A percentile compares a stretch with the other conserved stretches of the same genome.
These are phyloP conservation scores for Vickermania ingenoplastis DNA, from an alignment of 208 protist species.

Conservation along the genomic window DNA sequence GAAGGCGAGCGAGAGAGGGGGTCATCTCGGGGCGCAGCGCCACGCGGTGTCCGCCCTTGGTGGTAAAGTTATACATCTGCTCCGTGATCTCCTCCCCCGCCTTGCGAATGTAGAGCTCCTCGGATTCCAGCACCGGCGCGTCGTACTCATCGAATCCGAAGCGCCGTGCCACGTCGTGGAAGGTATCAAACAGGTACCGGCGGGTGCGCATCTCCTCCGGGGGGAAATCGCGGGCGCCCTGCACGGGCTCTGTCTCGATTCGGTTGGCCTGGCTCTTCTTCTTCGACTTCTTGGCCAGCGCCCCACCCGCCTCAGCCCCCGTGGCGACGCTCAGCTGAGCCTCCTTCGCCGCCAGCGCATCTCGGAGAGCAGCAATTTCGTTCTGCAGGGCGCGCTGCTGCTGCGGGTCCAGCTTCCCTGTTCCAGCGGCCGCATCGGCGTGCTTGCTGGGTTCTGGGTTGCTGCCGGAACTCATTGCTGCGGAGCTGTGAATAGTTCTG, in stretches of 20 bases:
- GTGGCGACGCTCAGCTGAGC: constrained; percentile 24
- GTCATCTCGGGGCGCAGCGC: constrained; percentile 95
- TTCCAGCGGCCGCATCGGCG: constrained; percentile 7
- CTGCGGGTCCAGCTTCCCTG: constrained; percentile 3
- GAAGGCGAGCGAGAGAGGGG: constrained; percentile 86
- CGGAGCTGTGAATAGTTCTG: too few species aligned
- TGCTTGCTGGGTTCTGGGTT: too few species aligned
- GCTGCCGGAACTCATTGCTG: too few species aligned
- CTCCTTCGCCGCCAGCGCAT: constrained; percentile 29
- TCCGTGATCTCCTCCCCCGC: constrained; percentile 94
- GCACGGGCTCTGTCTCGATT: constrained; percentile 87
- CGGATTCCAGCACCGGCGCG: constrained; percentile 90
- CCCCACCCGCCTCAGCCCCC: constrained; percentile 8
- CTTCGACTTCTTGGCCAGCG: constrained; percentile 68
- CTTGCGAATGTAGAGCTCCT: constrained; percentile 92
- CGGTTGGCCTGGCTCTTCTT: constrained; percentile 84
- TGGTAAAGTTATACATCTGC: constrained; percentile 96
- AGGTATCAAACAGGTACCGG: constrained; percentile 87
- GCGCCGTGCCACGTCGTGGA: constrained; percentile 56
- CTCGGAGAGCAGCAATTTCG: constrained; percentile 54
- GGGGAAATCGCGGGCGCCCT: constrained; percentile 93
- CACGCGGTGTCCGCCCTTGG: constrained; percentile 87
- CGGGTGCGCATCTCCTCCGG: constrained; percentile 91
- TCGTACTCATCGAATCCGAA: constrained; percentile 96
- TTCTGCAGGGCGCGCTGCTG: constrained; percentile 34